Base-by-base conservation (phyloP, 805 yeast genomes). In the Lipomyces chichibuensis region DNA sequence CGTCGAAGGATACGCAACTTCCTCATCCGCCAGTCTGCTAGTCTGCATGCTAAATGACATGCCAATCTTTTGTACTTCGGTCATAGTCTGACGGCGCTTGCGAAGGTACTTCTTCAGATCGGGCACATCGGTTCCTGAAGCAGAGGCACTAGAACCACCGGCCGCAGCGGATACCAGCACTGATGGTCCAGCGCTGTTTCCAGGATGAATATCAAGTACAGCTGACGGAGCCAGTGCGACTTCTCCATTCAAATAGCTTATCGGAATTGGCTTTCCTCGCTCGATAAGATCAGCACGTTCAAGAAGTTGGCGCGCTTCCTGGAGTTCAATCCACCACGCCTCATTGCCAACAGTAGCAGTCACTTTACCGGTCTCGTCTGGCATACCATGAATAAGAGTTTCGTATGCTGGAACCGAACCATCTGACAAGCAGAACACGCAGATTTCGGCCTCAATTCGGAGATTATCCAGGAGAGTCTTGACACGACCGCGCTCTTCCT, bases 261-360 rank as follows among this genome's bases (percentile, higher is more conserved):
- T 66, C 13, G 71, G 70, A 55, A 69, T 66, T 2, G 71, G 71
- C 33, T 63, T 63, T 2, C 71, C 71, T 7, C 27, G 61, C 33
- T 64, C 70, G 32, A 69, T 64, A 46, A 64, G 57, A 59, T 65
- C 69, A 13, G 65, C 72, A 3, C 60, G 63, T 57, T 71, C 71
- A 20, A 62, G 60, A 29, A 62, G 75, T 4, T 77, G 75, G 65
- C 97, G 83, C 0, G 90, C 87, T 57, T 83, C 85, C 49, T 82
- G 79, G 62, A 92, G 79, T 64, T 88, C 88, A 57, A 79, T 79
- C 97, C 97, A 95, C 98, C 98, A 94, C 62, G 86, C 88, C 65
- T 90, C 93, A n/a, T 82, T 79, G 27, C 79, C 80, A 59, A 94
- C 77, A 0, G 80, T 76, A 14, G 74, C 69, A 59, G 88, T 84